Percentiles rank a stretch among this genome's conserved stretches.
Conservation (phyloP, 441 rosid genomes). For the Lagerstroemia fauriei region DNA sequence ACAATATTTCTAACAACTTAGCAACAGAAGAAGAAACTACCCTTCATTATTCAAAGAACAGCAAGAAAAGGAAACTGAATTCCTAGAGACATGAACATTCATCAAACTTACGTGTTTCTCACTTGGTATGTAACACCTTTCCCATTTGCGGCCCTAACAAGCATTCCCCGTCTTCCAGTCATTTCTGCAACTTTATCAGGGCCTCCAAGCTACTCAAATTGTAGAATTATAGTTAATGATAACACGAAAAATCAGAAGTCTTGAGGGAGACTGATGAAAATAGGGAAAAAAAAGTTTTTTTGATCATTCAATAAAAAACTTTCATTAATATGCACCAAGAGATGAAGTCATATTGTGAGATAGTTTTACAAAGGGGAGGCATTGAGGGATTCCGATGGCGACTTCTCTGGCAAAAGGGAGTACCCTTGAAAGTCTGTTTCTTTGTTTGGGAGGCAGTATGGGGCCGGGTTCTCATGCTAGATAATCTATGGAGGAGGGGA, state of each 20-base stretch:
- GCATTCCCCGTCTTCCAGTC: slow-evolving; percentile 99
- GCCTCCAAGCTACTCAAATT: slow-evolving; percentile 84
- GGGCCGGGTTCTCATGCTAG: too few species aligned
- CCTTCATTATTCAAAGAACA: neutral
- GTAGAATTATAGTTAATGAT: slow-evolving; percentile 3
- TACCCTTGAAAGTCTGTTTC: too few species aligned
- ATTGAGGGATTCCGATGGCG: too few species aligned
- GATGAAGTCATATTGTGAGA: too few species aligned
- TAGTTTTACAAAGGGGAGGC: too few species aligned
- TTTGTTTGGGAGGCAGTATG: too few species aligned
- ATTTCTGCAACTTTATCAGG: slow-evolving; percentile 97
- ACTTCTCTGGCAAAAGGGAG: too few species aligned
- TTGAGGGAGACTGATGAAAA: neutral
- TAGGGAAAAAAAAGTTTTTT: neutral
- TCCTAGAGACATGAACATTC: slow-evolving; percentile 15
- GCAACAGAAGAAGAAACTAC: slow-evolving; percentile 22
- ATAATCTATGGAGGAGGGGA: too few species aligned
- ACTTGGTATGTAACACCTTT: slow-evolving; percentile 98
- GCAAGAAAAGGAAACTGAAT: neutral
- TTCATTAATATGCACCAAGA: too few species aligned
- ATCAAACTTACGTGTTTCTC: slow-evolving; percentile 80
- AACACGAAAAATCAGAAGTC: neutral
- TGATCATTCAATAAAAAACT: too few species aligned
- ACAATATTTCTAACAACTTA: slow-evolving; percentile 33
- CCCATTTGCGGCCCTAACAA: slow-evolving; percentile 89